phyloP scores from a whole-genome alignment of 164 flowering plant genomes.

The Stephania japonica region DNA sequence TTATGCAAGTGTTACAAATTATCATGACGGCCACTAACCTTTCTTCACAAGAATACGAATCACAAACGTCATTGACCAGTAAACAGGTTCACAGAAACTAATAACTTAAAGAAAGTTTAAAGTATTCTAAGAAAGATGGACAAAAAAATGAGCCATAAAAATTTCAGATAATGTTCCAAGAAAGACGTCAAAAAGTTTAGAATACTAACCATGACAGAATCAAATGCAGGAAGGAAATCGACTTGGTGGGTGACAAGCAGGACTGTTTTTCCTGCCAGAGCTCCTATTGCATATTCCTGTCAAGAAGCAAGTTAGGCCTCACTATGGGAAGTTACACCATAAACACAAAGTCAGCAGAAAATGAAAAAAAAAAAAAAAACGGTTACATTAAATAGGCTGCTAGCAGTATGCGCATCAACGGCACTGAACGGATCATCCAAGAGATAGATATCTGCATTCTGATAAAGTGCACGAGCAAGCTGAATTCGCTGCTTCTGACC shows the following conservation, averaged over 20 bases:
- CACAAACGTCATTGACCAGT: background rate
- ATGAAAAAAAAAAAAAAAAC: background rate
- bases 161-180: background rate
- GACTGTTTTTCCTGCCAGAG: constrained; percentile 62
- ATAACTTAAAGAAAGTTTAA: background rate
- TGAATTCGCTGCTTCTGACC: constrained; percentile 92
- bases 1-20: too few relatives aligned
- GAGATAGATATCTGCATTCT: constrained; percentile 75
- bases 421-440: constrained; percentile 92
- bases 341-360: background rate
- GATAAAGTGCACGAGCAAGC: constrained; percentile 87
- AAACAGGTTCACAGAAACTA: background rate
- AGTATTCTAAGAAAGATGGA: background rate
- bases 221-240: constrained; percentile 81
- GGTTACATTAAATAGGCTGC: constrained; percentile 50
- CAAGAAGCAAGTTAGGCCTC: constrained; percentile 10
- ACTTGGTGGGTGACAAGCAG: constrained; percentile 90
- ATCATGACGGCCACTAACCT: too few relatives aligned
- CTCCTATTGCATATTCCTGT: constrained; percentile 77
- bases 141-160: background rate
- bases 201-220: constrained; percentile 64
- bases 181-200: background rate
- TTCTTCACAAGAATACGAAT: too few relatives aligned
- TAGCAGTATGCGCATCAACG: constrained; percentile 95
- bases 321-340: background rate